Evolutionary conservation across 1,284 basidiomycete genomes (phyloP).

Genomic region (Coniferiporia weirii): DNA sequence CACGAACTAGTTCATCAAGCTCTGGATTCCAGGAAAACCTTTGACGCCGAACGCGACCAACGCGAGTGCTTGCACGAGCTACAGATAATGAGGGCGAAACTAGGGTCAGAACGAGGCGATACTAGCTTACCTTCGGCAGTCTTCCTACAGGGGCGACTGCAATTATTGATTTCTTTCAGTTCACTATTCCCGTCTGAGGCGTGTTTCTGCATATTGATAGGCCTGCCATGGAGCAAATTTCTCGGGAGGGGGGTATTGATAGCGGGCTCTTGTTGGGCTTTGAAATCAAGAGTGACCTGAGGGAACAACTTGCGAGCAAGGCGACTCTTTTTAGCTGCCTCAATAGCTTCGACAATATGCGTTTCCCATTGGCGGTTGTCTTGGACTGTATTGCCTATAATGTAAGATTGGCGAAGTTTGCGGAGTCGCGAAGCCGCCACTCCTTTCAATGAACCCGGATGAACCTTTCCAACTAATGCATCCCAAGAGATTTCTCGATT

Average conservation of each 20-base stretch:
- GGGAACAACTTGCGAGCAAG: conserved; percentile 38
- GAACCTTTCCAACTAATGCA: conserved; percentile 44
- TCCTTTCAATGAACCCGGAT: conserved; percentile 46
- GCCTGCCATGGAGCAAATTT: conserved; percentile 15
- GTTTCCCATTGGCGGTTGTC: conserved; percentile 55
- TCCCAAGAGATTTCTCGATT: conserved; percentile 61
- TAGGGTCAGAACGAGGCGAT: neutral
- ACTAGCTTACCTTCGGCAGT: neutral
- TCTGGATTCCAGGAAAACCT: conserved; percentile 82
- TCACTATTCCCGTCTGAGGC: neutral
- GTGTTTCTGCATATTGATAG: neutral
- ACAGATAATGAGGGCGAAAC: neutral
- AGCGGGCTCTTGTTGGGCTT: neutral
- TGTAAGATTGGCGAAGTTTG: conserved; percentile 47
- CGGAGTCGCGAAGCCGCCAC: conserved; percentile 46
- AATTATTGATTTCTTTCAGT: neutral
- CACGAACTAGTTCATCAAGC: conserved; percentile 82
- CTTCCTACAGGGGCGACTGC: neutral
- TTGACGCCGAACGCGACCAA: conserved; percentile 36
- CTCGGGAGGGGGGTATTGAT: neutral
- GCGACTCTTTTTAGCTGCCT: conserved; percentile 10
- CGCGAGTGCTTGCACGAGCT: conserved; percentile 10
- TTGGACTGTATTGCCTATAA: conserved; percentile 48
- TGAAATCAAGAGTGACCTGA: conserved; percentile 18
- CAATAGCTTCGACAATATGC: conserved; percentile 36